Percentiles rank a stretch among this genome's conserved stretches.
Conservation (phyloP, 805 yeast species). For the Priceomyces haplophilus region DNA sequence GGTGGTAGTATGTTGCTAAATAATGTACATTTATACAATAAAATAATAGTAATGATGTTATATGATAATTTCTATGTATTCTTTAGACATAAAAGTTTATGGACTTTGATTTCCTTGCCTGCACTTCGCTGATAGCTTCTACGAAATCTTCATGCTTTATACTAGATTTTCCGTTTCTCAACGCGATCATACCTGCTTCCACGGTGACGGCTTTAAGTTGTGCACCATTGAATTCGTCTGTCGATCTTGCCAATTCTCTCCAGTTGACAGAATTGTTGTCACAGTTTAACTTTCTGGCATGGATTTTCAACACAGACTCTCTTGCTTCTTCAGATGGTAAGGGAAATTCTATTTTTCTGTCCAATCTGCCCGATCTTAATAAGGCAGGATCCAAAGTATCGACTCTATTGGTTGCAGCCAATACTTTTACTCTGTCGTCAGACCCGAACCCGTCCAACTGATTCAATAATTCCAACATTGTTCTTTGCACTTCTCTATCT, state of each 20-base stretch:
- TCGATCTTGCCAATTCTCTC: conserved; percentile 96
- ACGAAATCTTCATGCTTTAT: conserved; percentile 97
- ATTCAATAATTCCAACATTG: conserved; percentile 48
- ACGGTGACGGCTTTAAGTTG: conserved; percentile 98
- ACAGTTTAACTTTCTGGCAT: conserved; percentile 93
- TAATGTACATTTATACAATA: conserved; percentile 6
- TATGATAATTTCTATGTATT: conserved; percentile 1
- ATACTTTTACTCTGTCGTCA: conserved; percentile 94
- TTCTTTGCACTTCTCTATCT: conserved; percentile 46
- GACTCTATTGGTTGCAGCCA: conserved; percentile 98
- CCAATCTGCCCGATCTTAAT: conserved; percentile 94
- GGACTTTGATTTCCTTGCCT: conserved; percentile 92
- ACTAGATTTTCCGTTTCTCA: conserved; percentile 87
- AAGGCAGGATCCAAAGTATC: conserved; percentile 98
- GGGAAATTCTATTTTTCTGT: conserved; percentile 97
- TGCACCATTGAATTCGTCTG: conserved; percentile 99
- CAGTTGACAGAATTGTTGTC: conserved; percentile 85
- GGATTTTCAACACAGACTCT: conserved; percentile 94
- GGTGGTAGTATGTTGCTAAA: not conserved
- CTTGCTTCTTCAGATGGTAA: conserved; percentile 96
- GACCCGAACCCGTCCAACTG: conserved; percentile 90
- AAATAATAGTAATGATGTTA: conserved; percentile 2
- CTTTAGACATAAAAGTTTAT: conserved; percentile 90
- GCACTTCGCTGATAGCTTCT: conserved; percentile 97
- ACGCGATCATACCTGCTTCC: conserved; percentile 99